These are phyloP conservation scores for Colletotrichum acutatum DNA, from an alignment of 2,329 filamentous ascomycete species.

Conservation along the genomic window DNA sequence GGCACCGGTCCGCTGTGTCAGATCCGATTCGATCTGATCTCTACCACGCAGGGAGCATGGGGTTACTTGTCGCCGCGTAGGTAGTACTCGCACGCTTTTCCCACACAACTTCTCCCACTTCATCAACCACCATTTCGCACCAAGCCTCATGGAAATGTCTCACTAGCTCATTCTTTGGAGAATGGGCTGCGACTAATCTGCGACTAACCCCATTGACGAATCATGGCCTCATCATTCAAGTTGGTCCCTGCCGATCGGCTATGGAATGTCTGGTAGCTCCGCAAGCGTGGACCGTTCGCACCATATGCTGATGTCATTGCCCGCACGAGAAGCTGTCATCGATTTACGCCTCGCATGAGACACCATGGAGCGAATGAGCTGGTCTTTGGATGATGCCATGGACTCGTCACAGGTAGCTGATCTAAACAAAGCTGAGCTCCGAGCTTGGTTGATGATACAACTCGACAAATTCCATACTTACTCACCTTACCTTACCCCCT, in stretches of 20 bases:
- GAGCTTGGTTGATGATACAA: background rate
- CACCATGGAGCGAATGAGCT: background rate
- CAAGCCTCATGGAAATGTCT: background rate
- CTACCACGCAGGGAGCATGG: no score
- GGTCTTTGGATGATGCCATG: conserved; percentile 31
- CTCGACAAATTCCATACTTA: no score
- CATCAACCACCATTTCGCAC: background rate
- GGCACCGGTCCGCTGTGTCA: background rate
- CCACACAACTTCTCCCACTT: no score
- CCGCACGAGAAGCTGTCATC: conserved; percentile 33
- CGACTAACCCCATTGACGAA: conserved; percentile 18
- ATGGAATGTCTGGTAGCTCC: background rate
- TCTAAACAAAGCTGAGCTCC: conserved; percentile 8
- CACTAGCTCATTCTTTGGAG: background rate
- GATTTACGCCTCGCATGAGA: conserved; percentile 24
- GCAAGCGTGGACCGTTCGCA: background rate
- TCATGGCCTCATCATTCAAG: conserved; percentile 29
- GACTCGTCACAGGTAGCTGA: conserved; percentile 7
- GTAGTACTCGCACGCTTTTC: no score
- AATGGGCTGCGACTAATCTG: background rate
- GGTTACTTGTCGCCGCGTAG: no score
- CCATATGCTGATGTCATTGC: conserved; percentile 35
- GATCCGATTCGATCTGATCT: background rate
- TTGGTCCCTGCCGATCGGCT: conserved; percentile 29
- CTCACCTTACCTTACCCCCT: no score